Base-by-base conservation (phyloP, 805 yeast species). In the Kuraishia ogatae region DNA sequence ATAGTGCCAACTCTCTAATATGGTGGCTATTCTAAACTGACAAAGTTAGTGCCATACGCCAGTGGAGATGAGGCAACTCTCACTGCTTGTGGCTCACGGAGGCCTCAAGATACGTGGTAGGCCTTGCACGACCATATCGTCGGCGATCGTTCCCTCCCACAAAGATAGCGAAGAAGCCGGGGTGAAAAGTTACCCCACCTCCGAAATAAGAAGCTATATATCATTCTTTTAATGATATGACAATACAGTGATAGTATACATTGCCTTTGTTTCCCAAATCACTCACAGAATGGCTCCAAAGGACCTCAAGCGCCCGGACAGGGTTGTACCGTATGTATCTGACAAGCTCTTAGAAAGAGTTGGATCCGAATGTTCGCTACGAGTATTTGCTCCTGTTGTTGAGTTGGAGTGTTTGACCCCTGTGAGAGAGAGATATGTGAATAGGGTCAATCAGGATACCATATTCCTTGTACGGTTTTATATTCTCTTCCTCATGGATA, bases 231-330 rank as follows among this genome's bases (percentile, higher is more conserved):
- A n/a, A n/a, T n/a, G n/a, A n/a, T n/a, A n/a, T n/a, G n/a, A n/a
- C n/a, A n/a, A 28, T 28, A 28, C 11, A 28, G 35, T 11, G 35
- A 28, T 11, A 28, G 35, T 28, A n/a, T n/a, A n/a, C 43, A 35
- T 17, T 13, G 43, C 4, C n/a, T 3, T 35, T 13, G 17, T 35
- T 35, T 15, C 15, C 6, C 3, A n/a, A n/a, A n/a, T n/a, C n/a
- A 6, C n/a, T 13, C 50, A 11, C 20, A 49, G 6, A 28, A 49
- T 49, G 51, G 51, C 51, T 22, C 51, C 51, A 22, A 49, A 49
- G 35, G 51, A 49, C 24, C 51, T 49, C 10, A 49, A 49, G 51
- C 51, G 51, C 28, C 29, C 51, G 15, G 51, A 49, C n/a, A 23
- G 13, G 51, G 35, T 24, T 23, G 29, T 21, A 22, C 28, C 28